These are phyloP conservation scores for Ascochyta clinopodiicola DNA, from an alignment of 2,329 filamentous ascomycete species.

Conservation along the genomic window DNA sequence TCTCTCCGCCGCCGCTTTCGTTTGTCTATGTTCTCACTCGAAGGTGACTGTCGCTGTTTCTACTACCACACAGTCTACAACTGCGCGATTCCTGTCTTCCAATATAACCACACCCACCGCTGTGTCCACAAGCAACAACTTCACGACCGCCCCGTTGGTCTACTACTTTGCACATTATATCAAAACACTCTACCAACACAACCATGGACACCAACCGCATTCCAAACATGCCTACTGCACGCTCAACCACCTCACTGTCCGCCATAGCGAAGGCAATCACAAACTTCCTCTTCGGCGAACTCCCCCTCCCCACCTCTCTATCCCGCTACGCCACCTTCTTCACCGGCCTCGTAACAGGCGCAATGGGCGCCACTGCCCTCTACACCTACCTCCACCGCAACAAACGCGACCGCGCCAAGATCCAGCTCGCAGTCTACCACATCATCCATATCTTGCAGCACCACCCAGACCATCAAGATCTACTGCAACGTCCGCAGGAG, in stretches of 20 bases:
- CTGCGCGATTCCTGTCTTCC: not conserved
- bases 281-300: constrained; percentile 10
- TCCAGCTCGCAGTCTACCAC: constrained; percentile 26
- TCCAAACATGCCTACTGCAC: not conserved
- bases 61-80: not conserved
- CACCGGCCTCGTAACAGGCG: constrained; percentile 5
- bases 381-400: constrained; percentile 9
- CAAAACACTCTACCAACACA: not conserved
- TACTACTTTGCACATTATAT: not conserved
- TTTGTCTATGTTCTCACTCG: not conserved
- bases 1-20: not conserved
- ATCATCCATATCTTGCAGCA: constrained; percentile 5
- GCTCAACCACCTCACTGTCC: not conserved
- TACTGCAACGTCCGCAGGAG: constrained; percentile 1
- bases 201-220: not conserved
- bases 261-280: constrained; percentile 13
- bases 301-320: constrained; percentile 7
- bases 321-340: constrained; percentile 8
- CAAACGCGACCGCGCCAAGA: constrained; percentile 14
- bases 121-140: not conserved
- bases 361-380: not conserved
- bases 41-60: not conserved
- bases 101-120: not conserved
- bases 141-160: not conserved
- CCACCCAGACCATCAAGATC: not conserved